A percentile compares a stretch with the other conserved stretches of the same genome.
Evolutionary conservation across 257 asterid genomes (phyloP).

Genomic region (Nyctanthes arbortristis): DNA sequence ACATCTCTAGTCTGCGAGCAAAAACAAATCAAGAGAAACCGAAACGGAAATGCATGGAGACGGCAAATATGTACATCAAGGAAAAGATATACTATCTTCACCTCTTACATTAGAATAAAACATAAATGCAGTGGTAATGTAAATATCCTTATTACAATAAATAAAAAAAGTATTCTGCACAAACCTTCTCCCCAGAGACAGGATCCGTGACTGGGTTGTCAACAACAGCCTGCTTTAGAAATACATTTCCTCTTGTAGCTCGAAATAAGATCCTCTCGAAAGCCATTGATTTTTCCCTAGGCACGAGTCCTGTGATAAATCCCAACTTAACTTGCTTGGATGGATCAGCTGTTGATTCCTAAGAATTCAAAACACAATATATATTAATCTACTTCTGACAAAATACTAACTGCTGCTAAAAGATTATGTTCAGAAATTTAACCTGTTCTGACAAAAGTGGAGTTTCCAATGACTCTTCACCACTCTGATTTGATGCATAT

Average conservation of each 20-base stretch:
- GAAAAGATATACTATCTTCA: neutral
- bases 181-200: slow-evolving; percentile 92
- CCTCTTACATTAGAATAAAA: neutral
- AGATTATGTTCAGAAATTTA: slow-evolving; percentile 19
- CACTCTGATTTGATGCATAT: slow-evolving; percentile 60
- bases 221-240: slow-evolving; percentile 71
- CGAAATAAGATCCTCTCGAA: slow-evolving; percentile 98
- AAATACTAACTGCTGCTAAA: slow-evolving; percentile 12
- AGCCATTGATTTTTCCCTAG: slow-evolving; percentile 86
- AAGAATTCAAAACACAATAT: slow-evolving; percentile 19
- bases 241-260: slow-evolving; percentile 98
- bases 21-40: neutral
- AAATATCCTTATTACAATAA: neutral
- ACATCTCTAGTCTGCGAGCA: neutral
- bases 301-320: slow-evolving; percentile 84
- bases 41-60: neutral
- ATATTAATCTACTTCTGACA: slow-evolving; percentile 16
- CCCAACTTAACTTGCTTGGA: slow-evolving; percentile 98
- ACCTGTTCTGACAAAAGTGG: slow-evolving; percentile 83
- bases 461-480: slow-evolving; percentile 87
- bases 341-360: slow-evolving; percentile 66
- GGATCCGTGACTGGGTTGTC: slow-evolving; percentile 90
- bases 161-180: slow-evolving; percentile 7
- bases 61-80: neutral
- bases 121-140: neutral